These are phyloP conservation scores for Coprinopsis strossmayeri DNA, from an alignment of 768 basidiomycete genomes.

Conservation along the genomic window DNA sequence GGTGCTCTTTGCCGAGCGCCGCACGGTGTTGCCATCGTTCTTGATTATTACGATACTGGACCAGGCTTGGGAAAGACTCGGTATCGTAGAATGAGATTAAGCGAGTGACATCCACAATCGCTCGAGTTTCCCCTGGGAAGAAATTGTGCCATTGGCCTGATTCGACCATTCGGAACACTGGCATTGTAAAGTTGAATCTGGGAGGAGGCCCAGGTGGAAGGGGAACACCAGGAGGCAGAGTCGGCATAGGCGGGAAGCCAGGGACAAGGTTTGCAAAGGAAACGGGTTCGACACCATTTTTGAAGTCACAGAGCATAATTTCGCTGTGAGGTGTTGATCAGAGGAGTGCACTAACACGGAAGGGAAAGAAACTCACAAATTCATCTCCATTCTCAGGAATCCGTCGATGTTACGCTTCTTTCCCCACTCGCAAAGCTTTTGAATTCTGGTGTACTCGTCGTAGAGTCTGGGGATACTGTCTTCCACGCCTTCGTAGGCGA, in stretches of 20 bases:
- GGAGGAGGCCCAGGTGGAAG: background rate
- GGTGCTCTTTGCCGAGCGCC: constrained; percentile 24
- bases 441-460: constrained; percentile 33
- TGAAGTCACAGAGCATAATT: constrained; percentile 42
- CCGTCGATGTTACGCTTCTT: constrained; percentile 34
- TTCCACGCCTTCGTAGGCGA: constrained; percentile 33
- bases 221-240: background rate
- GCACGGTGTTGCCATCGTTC: constrained; percentile 29
- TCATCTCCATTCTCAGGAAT: constrained; percentile 47
- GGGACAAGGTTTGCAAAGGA: constrained; percentile 6
- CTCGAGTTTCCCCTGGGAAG: constrained; percentile 37
- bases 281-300: constrained; percentile 23
- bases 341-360: background rate
- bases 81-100: constrained; percentile 39
- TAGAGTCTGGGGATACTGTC: constrained; percentile 13
- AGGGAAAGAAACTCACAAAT: constrained; percentile 31
- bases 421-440: constrained; percentile 39
- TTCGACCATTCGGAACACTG: constrained; percentile 19
- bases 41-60: constrained; percentile 20
- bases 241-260: background rate
- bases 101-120: constrained; percentile 34
- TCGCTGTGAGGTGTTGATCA: constrained; percentile 25
- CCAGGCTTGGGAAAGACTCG: constrained; percentile 28
- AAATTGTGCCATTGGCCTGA: constrained; percentile 35
- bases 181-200: background rate